These are phyloP conservation scores for Saccharomyces hybrid DNA, from an alignment of 1,139 yeast genomes.

Conservation along the genomic window DNA sequence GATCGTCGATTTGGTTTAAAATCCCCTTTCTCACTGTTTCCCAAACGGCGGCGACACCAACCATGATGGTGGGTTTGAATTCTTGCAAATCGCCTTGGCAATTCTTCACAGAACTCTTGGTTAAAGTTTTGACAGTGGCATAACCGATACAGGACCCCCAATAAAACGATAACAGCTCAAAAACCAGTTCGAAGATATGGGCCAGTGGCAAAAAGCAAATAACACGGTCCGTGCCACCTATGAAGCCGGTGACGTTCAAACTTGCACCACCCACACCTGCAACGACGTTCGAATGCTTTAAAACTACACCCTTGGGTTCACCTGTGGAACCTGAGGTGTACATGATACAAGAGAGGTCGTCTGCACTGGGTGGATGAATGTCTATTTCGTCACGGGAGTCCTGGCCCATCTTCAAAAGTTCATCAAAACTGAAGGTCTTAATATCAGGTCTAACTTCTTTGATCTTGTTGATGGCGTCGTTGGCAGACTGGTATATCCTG, in stretches of 20 bases:
- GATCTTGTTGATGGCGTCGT: constrained; percentile 50
- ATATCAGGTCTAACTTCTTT: constrained; percentile 66
- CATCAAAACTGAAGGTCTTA: constrained; percentile 55
- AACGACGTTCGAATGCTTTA: constrained; percentile 68
- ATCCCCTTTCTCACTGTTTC: constrained; percentile 94
- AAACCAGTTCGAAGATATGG: constrained; percentile 87
- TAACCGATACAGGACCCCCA: constrained; percentile 94
- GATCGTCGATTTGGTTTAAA: constrained; percentile 59
- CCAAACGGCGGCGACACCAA: constrained; percentile 99
- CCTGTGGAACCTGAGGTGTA: constrained; percentile 99
- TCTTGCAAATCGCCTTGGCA: constrained; percentile 84
- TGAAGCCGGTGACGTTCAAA: constrained; percentile 48
- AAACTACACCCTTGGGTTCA: constrained; percentile 92
- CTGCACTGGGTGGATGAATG: constrained; percentile 49
- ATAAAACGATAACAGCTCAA: constrained; percentile 69
- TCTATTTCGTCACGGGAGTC: constrained; percentile 34
- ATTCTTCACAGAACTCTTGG: constrained; percentile 74
- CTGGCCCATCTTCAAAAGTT: constrained; percentile 59
- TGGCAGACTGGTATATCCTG: constrained; percentile 47
- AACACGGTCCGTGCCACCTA: constrained; percentile 55
- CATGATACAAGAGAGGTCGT: constrained; percentile 85
- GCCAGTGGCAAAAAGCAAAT: constrained; percentile 92
- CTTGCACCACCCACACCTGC: constrained; percentile 84
- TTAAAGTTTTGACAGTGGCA: constrained; percentile 86
- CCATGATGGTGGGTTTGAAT: constrained; percentile 90